phyloP scores from a whole-genome alignment of 2,329 filamentous ascomycete species.

The Neospermospora avenae region DNA sequence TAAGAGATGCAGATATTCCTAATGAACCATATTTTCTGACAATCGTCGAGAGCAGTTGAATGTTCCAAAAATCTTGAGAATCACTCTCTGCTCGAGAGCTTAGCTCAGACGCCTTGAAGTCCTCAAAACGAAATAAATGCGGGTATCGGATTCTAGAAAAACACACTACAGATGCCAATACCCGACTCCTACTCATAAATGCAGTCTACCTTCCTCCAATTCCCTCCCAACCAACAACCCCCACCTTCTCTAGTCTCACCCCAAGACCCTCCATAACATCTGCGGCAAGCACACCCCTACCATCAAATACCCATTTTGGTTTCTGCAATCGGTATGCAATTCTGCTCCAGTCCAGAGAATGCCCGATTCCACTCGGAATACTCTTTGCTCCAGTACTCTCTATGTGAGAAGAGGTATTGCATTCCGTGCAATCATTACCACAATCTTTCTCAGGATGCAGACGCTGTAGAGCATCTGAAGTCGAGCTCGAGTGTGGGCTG shows the following conservation, averaged over 20 bases:
- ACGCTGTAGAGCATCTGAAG: constrained; percentile 27
- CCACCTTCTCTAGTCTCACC: constrained; percentile 25
- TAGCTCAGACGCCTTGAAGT: too few relatives aligned
- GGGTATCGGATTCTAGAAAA: not conserved
- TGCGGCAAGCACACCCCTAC: constrained; percentile 36
- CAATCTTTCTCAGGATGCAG: constrained; percentile 29
- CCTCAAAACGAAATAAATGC: not conserved
- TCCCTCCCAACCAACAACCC: constrained; percentile 14
- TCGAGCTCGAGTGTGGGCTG: not conserved
- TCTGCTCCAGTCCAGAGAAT: constrained; percentile 43
- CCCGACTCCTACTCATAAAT: not conserved
- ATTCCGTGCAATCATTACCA: constrained; percentile 34
- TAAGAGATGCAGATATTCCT: too few relatives aligned
- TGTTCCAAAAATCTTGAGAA: too few relatives aligned
- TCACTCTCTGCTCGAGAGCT: too few relatives aligned
- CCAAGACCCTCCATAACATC: constrained; percentile 32
- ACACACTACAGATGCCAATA: not conserved
- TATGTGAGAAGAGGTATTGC: constrained; percentile 20
- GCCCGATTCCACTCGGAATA: constrained; percentile 13
- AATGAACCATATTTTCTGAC: too few relatives aligned
- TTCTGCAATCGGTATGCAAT: constrained; percentile 44
- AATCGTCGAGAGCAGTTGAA: too few relatives aligned
- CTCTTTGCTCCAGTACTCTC: constrained; percentile 8
- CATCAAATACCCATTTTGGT: constrained; percentile 50
- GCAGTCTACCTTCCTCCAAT: not conserved